Percentiles rank a stretch among this genome's conserved stretches.
Conservation (phyloP, 768 basidiomycete genomes). For the Lactifluus piperatus region DNA sequence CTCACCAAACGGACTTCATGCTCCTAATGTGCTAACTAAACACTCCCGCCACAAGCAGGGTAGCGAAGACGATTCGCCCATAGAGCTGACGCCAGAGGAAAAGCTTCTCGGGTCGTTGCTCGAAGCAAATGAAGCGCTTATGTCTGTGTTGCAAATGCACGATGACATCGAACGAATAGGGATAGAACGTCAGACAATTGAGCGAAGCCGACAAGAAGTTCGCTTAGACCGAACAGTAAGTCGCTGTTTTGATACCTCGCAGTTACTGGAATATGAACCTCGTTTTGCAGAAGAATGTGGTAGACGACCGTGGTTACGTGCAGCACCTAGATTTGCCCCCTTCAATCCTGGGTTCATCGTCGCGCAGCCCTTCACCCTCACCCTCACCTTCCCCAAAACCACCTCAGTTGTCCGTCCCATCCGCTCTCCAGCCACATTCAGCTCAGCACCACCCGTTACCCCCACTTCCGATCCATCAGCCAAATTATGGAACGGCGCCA, state of each 20-base stretch:
- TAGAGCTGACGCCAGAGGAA: slow-evolving; percentile 63
- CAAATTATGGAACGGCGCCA: slow-evolving; percentile 24
- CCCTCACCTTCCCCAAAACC: slow-evolving; percentile 34
- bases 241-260: slow-evolving; percentile 5
- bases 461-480: slow-evolving; percentile 25
- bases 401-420: slow-evolving; percentile 25
- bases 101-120: slow-evolving; percentile 64
- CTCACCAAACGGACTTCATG: slow-evolving; percentile 7
- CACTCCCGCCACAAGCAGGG: background rate
- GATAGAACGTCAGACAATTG: slow-evolving; percentile 50
- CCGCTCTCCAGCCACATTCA: slow-evolving; percentile 24
- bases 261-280: background rate
- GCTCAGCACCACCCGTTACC: slow-evolving; percentile 32
- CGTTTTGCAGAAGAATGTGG: slow-evolving; percentile 29
- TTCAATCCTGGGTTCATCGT: slow-evolving; percentile 28
- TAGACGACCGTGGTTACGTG: slow-evolving; percentile 29
- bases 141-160: slow-evolving; percentile 61
- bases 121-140: slow-evolving; percentile 61
- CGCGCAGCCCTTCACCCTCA: slow-evolving; percentile 38
- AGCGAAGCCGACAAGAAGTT: slow-evolving; percentile 60
- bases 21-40: background rate
- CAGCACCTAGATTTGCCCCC: slow-evolving; percentile 26
- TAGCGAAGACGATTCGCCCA: slow-evolving; percentile 22
- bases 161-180: slow-evolving; percentile 69
- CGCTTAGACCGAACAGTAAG: slow-evolving; percentile 60